Evolutionary conservation across 768 basidiomycete genomes (phyloP).

Genomic region (Cantharellus cinnabarinus): DNA sequence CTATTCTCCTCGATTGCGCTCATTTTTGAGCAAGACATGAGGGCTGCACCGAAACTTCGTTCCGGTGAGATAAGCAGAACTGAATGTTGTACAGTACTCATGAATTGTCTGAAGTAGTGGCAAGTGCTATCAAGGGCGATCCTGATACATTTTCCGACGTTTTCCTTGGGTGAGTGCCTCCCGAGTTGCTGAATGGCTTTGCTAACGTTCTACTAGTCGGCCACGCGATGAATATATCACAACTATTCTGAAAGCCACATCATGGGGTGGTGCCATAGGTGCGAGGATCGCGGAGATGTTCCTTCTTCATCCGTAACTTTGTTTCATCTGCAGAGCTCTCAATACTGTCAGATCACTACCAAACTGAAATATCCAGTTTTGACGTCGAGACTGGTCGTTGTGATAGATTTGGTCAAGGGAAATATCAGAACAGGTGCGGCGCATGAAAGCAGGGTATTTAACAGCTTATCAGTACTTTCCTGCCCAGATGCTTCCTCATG

Average conservation of each 20-base stretch:
- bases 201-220: slow-evolving; percentile 24
- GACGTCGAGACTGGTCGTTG: slow-evolving; percentile 86
- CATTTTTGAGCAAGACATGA: slow-evolving; percentile 64
- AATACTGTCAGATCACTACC: slow-evolving; percentile 64
- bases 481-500: slow-evolving; percentile 41
- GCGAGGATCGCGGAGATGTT: not conserved
- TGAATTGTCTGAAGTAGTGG: slow-evolving; percentile 40
- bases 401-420: slow-evolving; percentile 52
- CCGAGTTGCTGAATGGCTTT: slow-evolving; percentile 10
- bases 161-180: slow-evolving; percentile 48
- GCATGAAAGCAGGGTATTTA: not conserved
- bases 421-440: slow-evolving; percentile 18
- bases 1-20: slow-evolving; percentile 75
- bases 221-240: slow-evolving; percentile 50
- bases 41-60: slow-evolving; percentile 38
- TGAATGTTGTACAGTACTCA: not conserved
- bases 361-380: slow-evolving; percentile 70
- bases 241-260: slow-evolving; percentile 56
- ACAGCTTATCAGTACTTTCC: not conserved
- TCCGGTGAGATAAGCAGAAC: not conserved
- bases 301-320: not conserved
- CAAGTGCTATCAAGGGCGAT: slow-evolving; percentile 55
- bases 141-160: slow-evolving; percentile 60
- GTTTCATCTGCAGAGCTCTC: slow-evolving; percentile 26
- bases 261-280: slow-evolving; percentile 96